phyloP scores from a whole-genome alignment of 768 basidiomycete genomes.

The Leucosporidium yakuticum region DNA sequence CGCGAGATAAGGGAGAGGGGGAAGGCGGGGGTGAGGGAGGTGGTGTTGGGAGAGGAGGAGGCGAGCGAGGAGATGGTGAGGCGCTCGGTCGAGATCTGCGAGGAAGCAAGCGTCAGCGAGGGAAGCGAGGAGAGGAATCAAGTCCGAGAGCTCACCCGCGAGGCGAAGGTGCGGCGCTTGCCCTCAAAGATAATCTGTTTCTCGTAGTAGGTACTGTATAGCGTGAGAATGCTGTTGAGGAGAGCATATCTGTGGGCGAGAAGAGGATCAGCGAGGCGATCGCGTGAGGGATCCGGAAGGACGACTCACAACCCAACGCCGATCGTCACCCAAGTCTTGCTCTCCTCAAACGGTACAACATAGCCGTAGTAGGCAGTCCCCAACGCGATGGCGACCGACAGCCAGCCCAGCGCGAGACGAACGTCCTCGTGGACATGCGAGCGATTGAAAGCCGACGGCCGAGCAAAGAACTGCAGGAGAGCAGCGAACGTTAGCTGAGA shows the following conservation, averaged over 20 bases:
- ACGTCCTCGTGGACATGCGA: conserved; percentile 84
- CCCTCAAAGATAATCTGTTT: conserved; percentile 79
- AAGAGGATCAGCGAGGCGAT: neutral
- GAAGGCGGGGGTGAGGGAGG: neutral
- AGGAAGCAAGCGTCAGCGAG: too few species aligned
- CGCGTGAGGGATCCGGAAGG: conserved; percentile 2
- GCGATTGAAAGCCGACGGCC: conserved; percentile 76
- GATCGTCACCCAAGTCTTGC: conserved; percentile 70
- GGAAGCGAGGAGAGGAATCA: neutral
- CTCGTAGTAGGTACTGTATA: conserved; percentile 82
- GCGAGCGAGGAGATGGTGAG: conserved; percentile 21
- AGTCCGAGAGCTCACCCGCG: conserved; percentile 55
- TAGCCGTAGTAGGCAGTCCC: conserved; percentile 80
- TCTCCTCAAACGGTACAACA: conserved; percentile 69
- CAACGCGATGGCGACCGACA: conserved; percentile 71
- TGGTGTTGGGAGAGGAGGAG: neutral
- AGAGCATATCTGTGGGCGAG: conserved; percentile 60
- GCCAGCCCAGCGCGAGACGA: conserved; percentile 78
- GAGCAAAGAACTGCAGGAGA: conserved; percentile 63
- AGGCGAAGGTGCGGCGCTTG: conserved; percentile 81
- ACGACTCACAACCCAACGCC: conserved; percentile 68
- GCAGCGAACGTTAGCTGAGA: neutral
- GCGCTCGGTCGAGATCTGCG: conserved; percentile 27
- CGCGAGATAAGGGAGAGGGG: neutral
- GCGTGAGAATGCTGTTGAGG: conserved; percentile 63